Evolutionary conservation across 2,329 filamentous ascomycete genomes (phyloP).

Genomic region (Thermoascus crustaceus): DNA sequence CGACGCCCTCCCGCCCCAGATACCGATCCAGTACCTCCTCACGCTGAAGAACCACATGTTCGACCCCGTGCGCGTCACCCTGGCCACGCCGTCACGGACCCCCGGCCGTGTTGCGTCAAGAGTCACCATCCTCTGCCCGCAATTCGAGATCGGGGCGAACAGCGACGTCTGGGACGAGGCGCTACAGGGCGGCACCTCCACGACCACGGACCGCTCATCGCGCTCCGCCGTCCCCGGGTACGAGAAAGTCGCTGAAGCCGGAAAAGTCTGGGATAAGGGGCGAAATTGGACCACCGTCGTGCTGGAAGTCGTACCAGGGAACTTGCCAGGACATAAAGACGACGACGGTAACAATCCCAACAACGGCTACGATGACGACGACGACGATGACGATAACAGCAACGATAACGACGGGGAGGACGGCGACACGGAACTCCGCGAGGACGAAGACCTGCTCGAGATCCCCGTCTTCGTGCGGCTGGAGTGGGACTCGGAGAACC

Average conservation of each 20-base stretch:
- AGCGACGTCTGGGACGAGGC: conserved; percentile 94
- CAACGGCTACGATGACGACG: conserved; percentile 18
- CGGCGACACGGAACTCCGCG: conserved; percentile 16
- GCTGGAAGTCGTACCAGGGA: conserved; percentile 70
- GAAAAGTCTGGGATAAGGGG: conserved; percentile 92
- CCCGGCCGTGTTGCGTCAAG: conserved; percentile 68
- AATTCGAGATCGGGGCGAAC: conserved; percentile 90
- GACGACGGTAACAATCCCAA: conserved; percentile 26
- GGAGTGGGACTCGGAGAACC: conserved; percentile 70
- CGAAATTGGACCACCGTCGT: conserved; percentile 94
- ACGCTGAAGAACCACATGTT: conserved; percentile 93
- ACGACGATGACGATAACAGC: conserved; percentile 19
- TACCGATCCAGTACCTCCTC: conserved; percentile 68
- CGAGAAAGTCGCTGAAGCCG: conserved; percentile 63
- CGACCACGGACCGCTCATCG: conserved; percentile 36
- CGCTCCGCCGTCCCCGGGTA: conserved; percentile 29
- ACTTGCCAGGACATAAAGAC: conserved; percentile 22
- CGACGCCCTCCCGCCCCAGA: conserved; percentile 40
- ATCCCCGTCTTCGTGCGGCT: conserved; percentile 90
- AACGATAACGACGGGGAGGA: conserved; percentile 20
- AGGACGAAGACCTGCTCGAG: conserved; percentile 64
- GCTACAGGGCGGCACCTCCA: conserved; percentile 49
- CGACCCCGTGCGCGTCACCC: conserved; percentile 75
- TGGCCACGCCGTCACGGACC: conserved; percentile 74
- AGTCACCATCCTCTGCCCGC: conserved; percentile 87